Evolutionary conservation across 306 rosid genomes (phyloP), one percentile per base, ranked within the genome.

Genomic region (Inga leiocalycina): DNA sequence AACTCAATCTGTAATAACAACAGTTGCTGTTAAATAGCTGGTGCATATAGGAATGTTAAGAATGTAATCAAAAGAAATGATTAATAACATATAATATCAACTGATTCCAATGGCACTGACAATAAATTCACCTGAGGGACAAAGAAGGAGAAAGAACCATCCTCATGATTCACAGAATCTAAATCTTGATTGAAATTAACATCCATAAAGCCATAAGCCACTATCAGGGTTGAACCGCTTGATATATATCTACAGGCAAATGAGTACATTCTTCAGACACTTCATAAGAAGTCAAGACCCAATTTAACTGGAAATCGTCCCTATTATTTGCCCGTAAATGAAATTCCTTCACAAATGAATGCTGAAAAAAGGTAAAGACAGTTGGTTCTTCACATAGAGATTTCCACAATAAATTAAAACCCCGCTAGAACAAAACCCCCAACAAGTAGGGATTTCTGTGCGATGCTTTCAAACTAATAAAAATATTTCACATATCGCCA

Each of bases 151-250:
- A 88, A 90, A 59, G 89, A 86, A 81, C 89, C 97, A 69, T 89
- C 87, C 83, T 87, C 80, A 52, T 78, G 88, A 67, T 71, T 87
- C 82, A 84, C 4, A 77, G 82, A 79, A 85, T 80, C 79, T 15
- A 72, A 82, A 77, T 82, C 91, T 69, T 79, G 22, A 80, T 85
- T 82, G 73, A 86, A 65, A 84, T 71, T 79, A 67, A 77, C 68
- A 85, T 92, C 95, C 88, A 87, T 51, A 85, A 92, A 89, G 80
- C 99, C 98, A 79, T 91, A 93, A 75, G 98, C 93, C 80, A 86
- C 82, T 77, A 90, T 76, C 59, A 51, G 70, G 66, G 87, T 66
- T 56, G 94, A 92, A 80, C 89, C 97, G 79, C 84, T 86, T 66
- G 93, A 89, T 61, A 96, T 43, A 79, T 89, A 92, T 85, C 97